phyloP scores from a whole-genome alignment of 2,329 filamentous ascomycete genomes.

The Aspergillus japonicus region DNA sequence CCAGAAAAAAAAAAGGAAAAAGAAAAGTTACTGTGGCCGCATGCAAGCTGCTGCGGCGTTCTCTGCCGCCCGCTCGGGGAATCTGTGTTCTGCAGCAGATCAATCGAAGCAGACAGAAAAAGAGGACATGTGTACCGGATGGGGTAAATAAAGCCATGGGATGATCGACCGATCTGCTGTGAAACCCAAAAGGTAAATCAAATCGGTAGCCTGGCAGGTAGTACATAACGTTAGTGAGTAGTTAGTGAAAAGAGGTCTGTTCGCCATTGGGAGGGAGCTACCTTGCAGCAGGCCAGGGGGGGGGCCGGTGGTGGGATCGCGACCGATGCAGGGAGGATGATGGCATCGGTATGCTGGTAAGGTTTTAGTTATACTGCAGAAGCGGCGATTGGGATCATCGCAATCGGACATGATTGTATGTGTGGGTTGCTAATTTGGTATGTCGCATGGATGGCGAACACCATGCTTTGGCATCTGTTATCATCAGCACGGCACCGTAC shows the following conservation, averaged over 20 bases:
- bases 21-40: not conserved
- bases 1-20: too few relatives aligned
- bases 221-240: not conserved
- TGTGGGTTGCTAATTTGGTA: not conserved
- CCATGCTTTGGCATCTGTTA: too few relatives aligned
- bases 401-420: not conserved
- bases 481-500: too few relatives aligned
- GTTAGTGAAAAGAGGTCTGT: conserved; percentile 18
- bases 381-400: not conserved
- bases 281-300: conserved; percentile 16
- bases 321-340: conserved; percentile 7
- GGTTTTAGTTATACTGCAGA: not conserved
- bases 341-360: not conserved
- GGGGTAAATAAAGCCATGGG: conserved; percentile 1
- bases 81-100: conserved; percentile 5
- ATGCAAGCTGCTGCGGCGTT: not conserved
- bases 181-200: not conserved
- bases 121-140: conserved; percentile 1
- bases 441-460: not conserved
- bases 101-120: not conserved
- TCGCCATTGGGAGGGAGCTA: conserved; percentile 5
- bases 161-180: conserved; percentile 16
- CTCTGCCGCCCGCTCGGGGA: not conserved
- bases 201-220: not conserved
- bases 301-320: conserved; percentile 2